Evolutionary conservation across 352 stramenopile genomes (phyloP).

Genomic region (Hyaloperonospora brassicae): DNA sequence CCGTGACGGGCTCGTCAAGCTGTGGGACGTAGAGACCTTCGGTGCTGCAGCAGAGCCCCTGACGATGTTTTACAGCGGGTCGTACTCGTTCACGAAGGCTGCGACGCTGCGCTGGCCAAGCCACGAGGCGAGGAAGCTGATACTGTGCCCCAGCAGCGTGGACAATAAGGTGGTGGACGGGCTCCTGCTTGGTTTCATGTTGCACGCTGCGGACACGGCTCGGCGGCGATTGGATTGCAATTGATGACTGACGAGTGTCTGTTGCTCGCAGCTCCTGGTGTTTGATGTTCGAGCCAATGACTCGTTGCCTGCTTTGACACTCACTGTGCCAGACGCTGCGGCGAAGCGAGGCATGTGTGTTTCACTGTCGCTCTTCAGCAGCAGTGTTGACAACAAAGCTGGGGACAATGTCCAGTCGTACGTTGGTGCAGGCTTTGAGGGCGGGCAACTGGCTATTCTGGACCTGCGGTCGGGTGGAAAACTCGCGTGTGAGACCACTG

Average conservation of each 20-base stretch:
- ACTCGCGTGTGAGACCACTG: conserved; percentile 38
- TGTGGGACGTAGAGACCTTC: conserved; percentile 48
- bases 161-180: conserved; percentile 23
- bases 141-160: conserved; percentile 40
- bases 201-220: not conserved
- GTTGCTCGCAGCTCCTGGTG: conserved; percentile 30
- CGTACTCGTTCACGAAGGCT: conserved; percentile 61
- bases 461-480: conserved; percentile 51
- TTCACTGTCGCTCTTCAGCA: conserved; percentile 32
- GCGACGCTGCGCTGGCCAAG: conserved; percentile 37
- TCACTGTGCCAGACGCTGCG: conserved; percentile 24
- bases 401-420: conserved; percentile 27
- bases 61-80: conserved; percentile 42
- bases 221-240: not conserved
- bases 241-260: conserved; percentile 4
- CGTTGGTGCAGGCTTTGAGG: conserved; percentile 61
- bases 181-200: too few species aligned
- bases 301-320: conserved; percentile 21
- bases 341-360: conserved; percentile 46
- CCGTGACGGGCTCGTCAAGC: conserved; percentile 56
- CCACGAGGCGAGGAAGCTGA: conserved; percentile 14
- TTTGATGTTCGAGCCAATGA: conserved; percentile 34
- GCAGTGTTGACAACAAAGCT: conserved; percentile 16
- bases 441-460: conserved; percentile 55
- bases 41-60: conserved; percentile 18